phyloP scores from a whole-genome alignment of 1,284 basidiomycete species.

The Ceratorhiza oryzae-sativae region DNA sequence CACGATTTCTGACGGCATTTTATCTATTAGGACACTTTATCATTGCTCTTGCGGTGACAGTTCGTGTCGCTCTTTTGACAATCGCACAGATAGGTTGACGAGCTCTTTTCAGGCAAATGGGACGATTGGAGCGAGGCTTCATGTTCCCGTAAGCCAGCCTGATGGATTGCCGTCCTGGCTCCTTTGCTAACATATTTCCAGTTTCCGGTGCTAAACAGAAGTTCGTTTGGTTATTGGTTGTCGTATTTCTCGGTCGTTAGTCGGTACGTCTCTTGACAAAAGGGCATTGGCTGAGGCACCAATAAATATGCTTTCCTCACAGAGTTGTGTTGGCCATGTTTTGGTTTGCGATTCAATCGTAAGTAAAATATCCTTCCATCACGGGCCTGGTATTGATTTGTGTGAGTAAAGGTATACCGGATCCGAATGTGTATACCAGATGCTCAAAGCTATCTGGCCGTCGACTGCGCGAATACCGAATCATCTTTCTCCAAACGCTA shows the following conservation, averaged over 20 bases:
- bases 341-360: conserved; percentile 42
- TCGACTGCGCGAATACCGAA: conserved; percentile 69
- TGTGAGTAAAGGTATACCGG: conserved; percentile 43
- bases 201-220: conserved; percentile 76
- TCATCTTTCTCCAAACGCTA: conserved; percentile 61
- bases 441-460: conserved; percentile 83
- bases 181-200: neutral
- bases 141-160: conserved; percentile 53
- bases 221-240: conserved; percentile 81
- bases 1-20: neutral
- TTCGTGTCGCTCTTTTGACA: neutral
- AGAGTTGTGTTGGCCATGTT: conserved; percentile 42
- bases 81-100: conserved; percentile 44
- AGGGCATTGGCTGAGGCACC: neutral
- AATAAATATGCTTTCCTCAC: neutral
- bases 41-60: conserved; percentile 43
- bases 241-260: conserved; percentile 73
- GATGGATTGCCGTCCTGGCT: neutral
- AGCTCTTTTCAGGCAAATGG: conserved; percentile 66
- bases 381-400: neutral
- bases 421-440: conserved; percentile 51
- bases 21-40: conserved; percentile 30
- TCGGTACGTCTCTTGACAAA: conserved; percentile 51
- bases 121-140: conserved; percentile 72
- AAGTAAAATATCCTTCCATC: neutral